A percentile compares a stretch with the other conserved stretches of the same genome.
Evolutionary conservation across 208 protist species (phyloP).

Genomic region (Crithidia thermophila): DNA sequence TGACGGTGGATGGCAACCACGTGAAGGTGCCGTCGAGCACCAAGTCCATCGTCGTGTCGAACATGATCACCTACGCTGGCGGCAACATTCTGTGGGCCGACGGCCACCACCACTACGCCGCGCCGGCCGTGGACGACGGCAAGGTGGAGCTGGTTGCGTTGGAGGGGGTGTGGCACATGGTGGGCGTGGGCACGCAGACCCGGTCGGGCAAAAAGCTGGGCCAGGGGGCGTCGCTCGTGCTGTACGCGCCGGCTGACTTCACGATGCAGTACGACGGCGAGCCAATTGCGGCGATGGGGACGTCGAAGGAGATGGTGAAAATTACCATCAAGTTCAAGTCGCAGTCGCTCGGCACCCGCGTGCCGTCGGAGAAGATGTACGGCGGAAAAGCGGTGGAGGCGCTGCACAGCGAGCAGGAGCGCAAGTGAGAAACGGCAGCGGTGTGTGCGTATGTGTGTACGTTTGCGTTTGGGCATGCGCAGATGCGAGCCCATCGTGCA

Average conservation of each 20-base stretch:
- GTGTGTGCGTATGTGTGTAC: neutral
- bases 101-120: slow-evolving; percentile 19
- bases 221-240: slow-evolving; percentile 35
- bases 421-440: neutral
- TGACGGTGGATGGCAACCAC: slow-evolving; percentile 35
- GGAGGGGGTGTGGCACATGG: slow-evolving; percentile 61
- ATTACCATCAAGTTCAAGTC: slow-evolving; percentile 35
- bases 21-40: slow-evolving; percentile 34
- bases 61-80: slow-evolving; percentile 59
- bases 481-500: neutral
- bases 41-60: slow-evolving; percentile 55
- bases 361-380: neutral
- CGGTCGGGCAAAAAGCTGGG: slow-evolving; percentile 42
- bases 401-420: slow-evolving; percentile 9
- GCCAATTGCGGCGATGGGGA: slow-evolving; percentile 41
- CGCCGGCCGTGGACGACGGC: slow-evolving; percentile 38
- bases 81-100: slow-evolving; percentile 60
- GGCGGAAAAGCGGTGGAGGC: neutral
- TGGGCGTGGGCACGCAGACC: slow-evolving; percentile 48
- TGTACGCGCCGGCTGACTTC: slow-evolving; percentile 46
- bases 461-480: neutral
- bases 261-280: slow-evolving; percentile 75
- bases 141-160: slow-evolving; percentile 44
- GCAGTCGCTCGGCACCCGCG: slow-evolving; percentile 38
- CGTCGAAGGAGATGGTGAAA: slow-evolving; percentile 25